A percentile compares a stretch with the other conserved stretches of the same genome.
Conservation (phyloP, 495 filamentous ascomycete species). For the Symbiotaphrina buchneri region DNA sequence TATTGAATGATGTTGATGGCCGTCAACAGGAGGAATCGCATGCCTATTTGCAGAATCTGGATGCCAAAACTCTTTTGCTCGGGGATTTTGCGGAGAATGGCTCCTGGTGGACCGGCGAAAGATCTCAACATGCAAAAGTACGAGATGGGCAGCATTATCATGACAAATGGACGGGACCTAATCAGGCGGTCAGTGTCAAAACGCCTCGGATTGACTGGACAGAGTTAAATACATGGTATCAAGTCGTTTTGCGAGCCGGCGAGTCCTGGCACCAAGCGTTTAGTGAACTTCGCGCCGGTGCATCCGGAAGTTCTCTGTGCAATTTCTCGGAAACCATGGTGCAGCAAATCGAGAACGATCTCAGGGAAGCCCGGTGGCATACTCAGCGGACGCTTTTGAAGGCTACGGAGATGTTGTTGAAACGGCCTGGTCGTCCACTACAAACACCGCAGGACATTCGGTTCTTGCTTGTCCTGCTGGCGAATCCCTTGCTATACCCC, state of each 20-base stretch:
- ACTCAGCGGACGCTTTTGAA: conserved; percentile 51
- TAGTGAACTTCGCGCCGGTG: conserved; percentile 12
- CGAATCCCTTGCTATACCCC: conserved; percentile 54
- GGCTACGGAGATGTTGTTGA: conserved; percentile 65
- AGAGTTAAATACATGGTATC: conserved; percentile 53
- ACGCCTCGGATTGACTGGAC: conserved; percentile 61
- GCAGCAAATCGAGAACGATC: conserved; percentile 30
- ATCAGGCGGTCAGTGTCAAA: conserved; percentile 27
- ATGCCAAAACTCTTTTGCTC: conserved; percentile 58
- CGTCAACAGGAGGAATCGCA: conserved; percentile 3
- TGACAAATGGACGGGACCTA: conserved; percentile 11
- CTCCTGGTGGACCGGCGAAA: conserved; percentile 56
- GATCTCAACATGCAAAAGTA: conserved; percentile 14
- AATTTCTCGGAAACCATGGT: conserved; percentile 5
- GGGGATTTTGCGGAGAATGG: conserved; percentile 70
- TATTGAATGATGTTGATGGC: neutral
- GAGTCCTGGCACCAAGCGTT: conserved; percentile 29
- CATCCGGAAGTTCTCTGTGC: neutral
- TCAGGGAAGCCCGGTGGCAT: conserved; percentile 45
- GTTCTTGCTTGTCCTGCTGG: conserved; percentile 64
- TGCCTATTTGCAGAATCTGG: conserved; percentile 27
- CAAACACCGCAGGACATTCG: conserved; percentile 47
- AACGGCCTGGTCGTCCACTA: conserved; percentile 54
- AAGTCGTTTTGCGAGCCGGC: conserved; percentile 42
- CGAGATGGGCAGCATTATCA: conserved; percentile 9